These are phyloP conservation scores for Aspergillus aculeatus DNA, from an alignment of 2,329 filamentous ascomycete species.

Conservation along the genomic window DNA sequence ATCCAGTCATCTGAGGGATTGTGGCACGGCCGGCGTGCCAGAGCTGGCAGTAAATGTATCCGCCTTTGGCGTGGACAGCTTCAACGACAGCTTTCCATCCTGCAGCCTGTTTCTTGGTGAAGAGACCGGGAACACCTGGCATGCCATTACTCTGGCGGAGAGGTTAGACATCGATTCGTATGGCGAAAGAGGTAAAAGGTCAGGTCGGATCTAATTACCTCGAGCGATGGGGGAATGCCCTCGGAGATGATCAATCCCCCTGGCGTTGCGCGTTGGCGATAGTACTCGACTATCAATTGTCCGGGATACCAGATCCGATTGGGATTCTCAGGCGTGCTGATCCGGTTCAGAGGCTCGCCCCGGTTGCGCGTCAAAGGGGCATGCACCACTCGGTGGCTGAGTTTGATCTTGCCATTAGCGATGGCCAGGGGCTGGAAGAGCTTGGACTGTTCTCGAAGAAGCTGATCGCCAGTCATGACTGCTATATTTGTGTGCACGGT, in stretches of 20 bases:
- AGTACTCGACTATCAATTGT: constrained; percentile 44
- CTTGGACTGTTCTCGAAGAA: constrained; percentile 30
- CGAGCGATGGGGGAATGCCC: constrained; percentile 38
- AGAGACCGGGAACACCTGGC: constrained; percentile 38
- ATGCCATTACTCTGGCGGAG: constrained; percentile 37
- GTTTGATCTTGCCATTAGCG: constrained; percentile 48
- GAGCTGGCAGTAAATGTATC: constrained; percentile 45
- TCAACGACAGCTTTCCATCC: constrained; percentile 54
- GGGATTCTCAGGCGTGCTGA: constrained; percentile 47
- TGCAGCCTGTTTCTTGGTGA: constrained; percentile 42
- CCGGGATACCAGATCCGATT: constrained; percentile 52
- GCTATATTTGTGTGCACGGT: not conserved
- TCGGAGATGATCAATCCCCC: constrained; percentile 41
- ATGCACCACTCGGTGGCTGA: constrained; percentile 54
- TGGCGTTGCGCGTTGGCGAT: constrained; percentile 39
- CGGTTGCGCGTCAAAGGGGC: constrained; percentile 57
- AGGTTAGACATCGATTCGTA: not conserved
- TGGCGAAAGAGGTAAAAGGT: not conserved
- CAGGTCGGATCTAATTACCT: constrained; percentile 33
- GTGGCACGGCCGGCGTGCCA: constrained; percentile 51
- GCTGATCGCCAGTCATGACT: constrained; percentile 24
- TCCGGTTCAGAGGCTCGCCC: constrained; percentile 45
- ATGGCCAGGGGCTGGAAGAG: constrained; percentile 48
- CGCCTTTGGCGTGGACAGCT: constrained; percentile 52
- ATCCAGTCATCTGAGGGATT: constrained; percentile 42